Evolutionary conservation across 2,329 filamentous ascomycete genomes (phyloP).

Genomic region (Fonsecaea pedrosoi): DNA sequence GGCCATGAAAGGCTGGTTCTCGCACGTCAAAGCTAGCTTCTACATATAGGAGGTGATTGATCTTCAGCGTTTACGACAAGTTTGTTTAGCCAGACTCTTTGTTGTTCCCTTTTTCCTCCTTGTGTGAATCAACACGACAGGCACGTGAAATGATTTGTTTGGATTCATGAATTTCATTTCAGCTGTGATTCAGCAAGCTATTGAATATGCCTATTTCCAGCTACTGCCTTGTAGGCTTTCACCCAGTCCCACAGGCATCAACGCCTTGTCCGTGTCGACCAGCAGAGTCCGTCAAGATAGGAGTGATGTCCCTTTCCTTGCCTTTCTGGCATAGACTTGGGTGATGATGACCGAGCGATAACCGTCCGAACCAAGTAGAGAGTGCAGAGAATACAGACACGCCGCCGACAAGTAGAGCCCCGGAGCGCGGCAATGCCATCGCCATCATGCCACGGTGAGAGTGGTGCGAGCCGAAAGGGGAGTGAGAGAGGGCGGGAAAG

Average conservation of each 20-base stretch:
- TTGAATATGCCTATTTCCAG: not conserved
- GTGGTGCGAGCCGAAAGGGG: not conserved
- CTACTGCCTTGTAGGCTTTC: not conserved
- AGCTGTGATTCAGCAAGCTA: not conserved
- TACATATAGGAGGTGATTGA: not conserved
- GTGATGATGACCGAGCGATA: not conserved
- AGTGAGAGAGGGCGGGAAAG: constrained; percentile 1
- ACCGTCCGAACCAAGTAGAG: not conserved
- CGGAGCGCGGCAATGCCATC: not conserved
- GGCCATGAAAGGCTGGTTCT: not conserved
- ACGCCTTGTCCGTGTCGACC: not conserved
- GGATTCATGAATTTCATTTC: not conserved
- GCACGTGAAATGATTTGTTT: no score
- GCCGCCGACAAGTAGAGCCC: not conserved
- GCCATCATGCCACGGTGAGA: not conserved
- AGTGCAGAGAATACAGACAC: not conserved
- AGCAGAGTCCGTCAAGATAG: not conserved
- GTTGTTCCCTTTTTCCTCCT: no score
- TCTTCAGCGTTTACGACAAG: not conserved
- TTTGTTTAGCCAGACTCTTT: no score
- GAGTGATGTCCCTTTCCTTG: not conserved
- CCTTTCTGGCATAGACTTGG: not conserved
- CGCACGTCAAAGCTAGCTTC: not conserved
- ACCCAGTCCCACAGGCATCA: not conserved
- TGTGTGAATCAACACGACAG: no score